phyloP scores from a whole-genome alignment of 495 filamentous ascomycete genomes.

The Jackrogersella multiformis region DNA sequence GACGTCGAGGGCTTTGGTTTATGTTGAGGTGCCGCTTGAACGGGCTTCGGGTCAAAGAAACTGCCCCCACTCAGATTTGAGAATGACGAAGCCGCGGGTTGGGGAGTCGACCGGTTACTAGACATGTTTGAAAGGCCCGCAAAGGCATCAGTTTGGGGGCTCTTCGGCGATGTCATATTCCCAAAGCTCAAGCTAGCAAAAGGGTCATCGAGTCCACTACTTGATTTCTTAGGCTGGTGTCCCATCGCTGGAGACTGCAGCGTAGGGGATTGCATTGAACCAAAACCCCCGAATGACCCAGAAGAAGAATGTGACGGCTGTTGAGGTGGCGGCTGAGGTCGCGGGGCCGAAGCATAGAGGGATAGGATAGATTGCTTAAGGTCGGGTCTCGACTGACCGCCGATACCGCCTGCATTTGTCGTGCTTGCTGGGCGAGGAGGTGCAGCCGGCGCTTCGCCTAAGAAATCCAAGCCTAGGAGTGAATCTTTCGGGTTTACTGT shows the following conservation, averaged over 20 bases:
- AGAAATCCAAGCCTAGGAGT: constrained; percentile 91
- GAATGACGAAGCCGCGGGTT: constrained; percentile 64
- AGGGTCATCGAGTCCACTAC: constrained; percentile 80
- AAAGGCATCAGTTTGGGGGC: constrained; percentile 71
- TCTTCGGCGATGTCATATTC: constrained; percentile 63
- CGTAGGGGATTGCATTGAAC: constrained; percentile 70
- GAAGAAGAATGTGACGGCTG: constrained; percentile 57
- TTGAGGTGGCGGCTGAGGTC: constrained; percentile 68
- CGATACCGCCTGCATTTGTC: constrained; percentile 64
- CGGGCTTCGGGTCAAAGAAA: constrained; percentile 81
- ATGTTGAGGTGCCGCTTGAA: constrained; percentile 60
- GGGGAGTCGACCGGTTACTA: constrained; percentile 61
- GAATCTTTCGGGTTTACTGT: constrained; percentile 75
- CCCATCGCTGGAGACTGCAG: constrained; percentile 52
- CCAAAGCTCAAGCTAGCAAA: constrained; percentile 84
- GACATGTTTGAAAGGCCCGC: constrained; percentile 72
- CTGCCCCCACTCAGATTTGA: constrained; percentile 70
- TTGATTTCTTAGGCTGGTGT: constrained; percentile 58
- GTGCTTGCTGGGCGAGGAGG: constrained; percentile 78
- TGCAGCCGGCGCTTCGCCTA: constrained; percentile 73
- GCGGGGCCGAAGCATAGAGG: constrained; percentile 86
- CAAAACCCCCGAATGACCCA: constrained; percentile 66
- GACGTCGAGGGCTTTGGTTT: constrained; percentile 58
- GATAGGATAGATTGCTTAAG: constrained; percentile 97
- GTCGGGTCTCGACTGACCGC: constrained; percentile 82